phyloP scores from a whole-genome alignment of 495 filamentous ascomycete species.

The Lasiosphaeria ovina region DNA sequence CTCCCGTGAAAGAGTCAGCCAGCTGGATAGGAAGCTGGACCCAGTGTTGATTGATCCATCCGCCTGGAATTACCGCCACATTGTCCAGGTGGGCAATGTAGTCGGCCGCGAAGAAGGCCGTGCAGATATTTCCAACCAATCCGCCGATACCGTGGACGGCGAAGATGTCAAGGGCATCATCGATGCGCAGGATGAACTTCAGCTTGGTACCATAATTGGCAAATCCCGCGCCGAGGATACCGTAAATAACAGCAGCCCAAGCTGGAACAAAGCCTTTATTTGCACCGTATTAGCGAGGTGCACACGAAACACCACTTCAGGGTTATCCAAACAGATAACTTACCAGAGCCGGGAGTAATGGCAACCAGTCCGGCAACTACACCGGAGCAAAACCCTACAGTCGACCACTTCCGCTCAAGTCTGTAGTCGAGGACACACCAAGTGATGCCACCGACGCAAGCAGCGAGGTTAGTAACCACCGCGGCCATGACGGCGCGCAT shows the following conservation, averaged over 20 bases:
- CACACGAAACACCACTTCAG: neutral
- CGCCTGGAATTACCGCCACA: slow-evolving; percentile 65
- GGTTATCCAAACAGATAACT: slow-evolving; percentile 8
- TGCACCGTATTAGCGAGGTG: neutral
- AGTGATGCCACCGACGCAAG: slow-evolving; percentile 84
- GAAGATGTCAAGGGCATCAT: slow-evolving; percentile 93
- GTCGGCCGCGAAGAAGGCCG: slow-evolving; percentile 89
- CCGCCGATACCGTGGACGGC: slow-evolving; percentile 89
- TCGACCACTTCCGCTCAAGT: slow-evolving; percentile 93
- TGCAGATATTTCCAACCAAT: slow-evolving; percentile 83
- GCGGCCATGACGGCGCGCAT: slow-evolving; percentile 77
- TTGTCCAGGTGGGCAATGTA: slow-evolving; percentile 91
- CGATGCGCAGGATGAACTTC: slow-evolving; percentile 82
- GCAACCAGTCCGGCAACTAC: slow-evolving; percentile 90
- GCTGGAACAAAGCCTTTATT: slow-evolving; percentile 74
- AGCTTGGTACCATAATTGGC: slow-evolving; percentile 97
- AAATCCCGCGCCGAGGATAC: slow-evolving; percentile 74
- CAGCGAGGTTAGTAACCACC: slow-evolving; percentile 66
- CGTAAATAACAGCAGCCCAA: slow-evolving; percentile 90
- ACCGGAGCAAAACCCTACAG: slow-evolving; percentile 94
- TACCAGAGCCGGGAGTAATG: slow-evolving; percentile 82
- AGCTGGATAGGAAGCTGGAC: slow-evolving; percentile 86
- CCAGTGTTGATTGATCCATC: slow-evolving; percentile 90
- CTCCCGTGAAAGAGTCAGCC: slow-evolving; percentile 80
- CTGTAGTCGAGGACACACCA: slow-evolving; percentile 95